phyloP scores from a whole-genome alignment of 1,284 basidiomycete genomes.

The Sanghuangporus weigelae region DNA sequence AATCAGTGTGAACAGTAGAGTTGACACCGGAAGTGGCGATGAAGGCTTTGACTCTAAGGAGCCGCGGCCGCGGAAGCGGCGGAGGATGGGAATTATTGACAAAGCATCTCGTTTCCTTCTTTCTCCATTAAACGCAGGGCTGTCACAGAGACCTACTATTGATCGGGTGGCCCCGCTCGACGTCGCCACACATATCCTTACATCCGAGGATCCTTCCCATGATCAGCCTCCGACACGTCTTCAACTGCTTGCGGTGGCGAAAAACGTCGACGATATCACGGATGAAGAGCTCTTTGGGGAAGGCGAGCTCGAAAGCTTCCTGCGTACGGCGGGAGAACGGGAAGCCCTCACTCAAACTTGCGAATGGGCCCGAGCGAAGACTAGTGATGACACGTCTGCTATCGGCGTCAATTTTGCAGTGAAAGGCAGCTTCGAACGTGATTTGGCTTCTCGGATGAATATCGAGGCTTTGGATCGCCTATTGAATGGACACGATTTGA shows the following conservation, averaged over 20 bases:
- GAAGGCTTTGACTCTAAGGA: constrained; percentile 18
- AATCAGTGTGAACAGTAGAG: constrained; percentile 12
- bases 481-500: constrained; percentile 9
- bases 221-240: constrained; percentile 49
- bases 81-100: constrained; percentile 33
- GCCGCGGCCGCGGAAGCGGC: constrained; percentile 31
- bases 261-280: constrained; percentile 39
- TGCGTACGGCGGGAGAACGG: constrained; percentile 40
- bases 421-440: not conserved
- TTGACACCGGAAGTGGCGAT: constrained; percentile 13
- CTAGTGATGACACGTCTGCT: constrained; percentile 20
- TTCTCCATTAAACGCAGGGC: constrained; percentile 36
- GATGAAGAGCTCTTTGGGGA: constrained; percentile 54
- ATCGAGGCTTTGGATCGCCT: constrained; percentile 12
- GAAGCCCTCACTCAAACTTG: constrained; percentile 28
- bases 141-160: constrained; percentile 21
- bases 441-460: constrained; percentile 4
- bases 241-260: constrained; percentile 51
- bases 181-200: constrained; percentile 43
- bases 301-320: constrained; percentile 45
- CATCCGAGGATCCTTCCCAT: constrained; percentile 35
- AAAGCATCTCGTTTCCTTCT: constrained; percentile 51
- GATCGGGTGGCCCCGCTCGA: constrained; percentile 9
- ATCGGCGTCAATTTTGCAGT: not conserved
- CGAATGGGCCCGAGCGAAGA: constrained; percentile 27